Percentiles rank a stretch among this genome's conserved stretches.
Conservation (phyloP, 2,329 filamentous ascomycete species). For the Tolypocladium pustulatum region DNA sequence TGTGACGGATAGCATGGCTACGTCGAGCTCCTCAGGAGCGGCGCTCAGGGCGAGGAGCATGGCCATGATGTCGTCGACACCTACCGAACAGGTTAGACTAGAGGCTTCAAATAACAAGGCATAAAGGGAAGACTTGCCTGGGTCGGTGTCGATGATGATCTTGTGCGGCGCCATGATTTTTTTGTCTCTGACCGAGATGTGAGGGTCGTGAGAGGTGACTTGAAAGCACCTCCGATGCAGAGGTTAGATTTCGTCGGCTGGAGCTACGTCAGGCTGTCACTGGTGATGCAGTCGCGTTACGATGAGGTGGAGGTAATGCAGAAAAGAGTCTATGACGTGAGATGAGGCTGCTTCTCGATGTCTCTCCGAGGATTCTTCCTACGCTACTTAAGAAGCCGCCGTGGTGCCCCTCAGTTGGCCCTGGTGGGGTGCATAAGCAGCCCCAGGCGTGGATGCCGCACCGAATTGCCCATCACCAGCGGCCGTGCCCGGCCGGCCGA, state of each 20-base stretch:
- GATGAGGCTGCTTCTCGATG: not conserved
- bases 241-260: not conserved
- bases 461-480: not conserved
- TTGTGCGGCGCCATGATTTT: slow-evolving; percentile 53
- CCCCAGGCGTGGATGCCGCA: not conserved
- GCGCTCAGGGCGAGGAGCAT: slow-evolving; percentile 79
- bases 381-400: not conserved
- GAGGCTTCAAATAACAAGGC: not conserved
- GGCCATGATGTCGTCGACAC: slow-evolving; percentile 85
- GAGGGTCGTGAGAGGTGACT: not conserved
- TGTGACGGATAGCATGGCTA: slow-evolving; percentile 77
- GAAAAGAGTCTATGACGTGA: not conserved
- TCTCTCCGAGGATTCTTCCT: not conserved
- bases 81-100: slow-evolving; percentile 19
- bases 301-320: not conserved
- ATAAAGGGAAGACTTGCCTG: slow-evolving; percentile 39
- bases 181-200: not conserved
- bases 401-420: not conserved
- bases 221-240: not conserved
- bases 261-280: not conserved
- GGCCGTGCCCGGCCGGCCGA: not conserved
- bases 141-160: slow-evolving; percentile 95
- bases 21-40: slow-evolving; percentile 72
- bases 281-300: not conserved
- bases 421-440: not conserved